Evolutionary conservation across 148 eudicot genomes (phyloP).

Genomic region (Dysphania ambrosioides): DNA sequence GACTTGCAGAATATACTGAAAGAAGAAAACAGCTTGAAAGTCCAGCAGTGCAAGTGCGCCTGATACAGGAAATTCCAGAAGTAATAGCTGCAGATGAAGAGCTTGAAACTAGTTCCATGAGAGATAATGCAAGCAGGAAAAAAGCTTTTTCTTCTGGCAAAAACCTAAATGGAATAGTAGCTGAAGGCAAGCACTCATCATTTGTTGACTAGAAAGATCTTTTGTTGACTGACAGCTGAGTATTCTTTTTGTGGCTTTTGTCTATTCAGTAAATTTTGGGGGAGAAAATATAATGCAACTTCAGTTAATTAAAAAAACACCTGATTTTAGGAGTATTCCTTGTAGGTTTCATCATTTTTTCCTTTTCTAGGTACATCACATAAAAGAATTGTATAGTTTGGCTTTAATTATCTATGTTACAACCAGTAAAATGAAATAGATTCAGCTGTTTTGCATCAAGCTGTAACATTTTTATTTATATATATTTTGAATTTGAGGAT

Average conservation of each 20-base stretch:
- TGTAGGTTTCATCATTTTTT: neutral
- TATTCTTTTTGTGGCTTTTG: neutral
- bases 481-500: neutral
- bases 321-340: neutral
- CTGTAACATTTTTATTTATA: neutral
- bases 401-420: too few relatives aligned
- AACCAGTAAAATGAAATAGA: neutral
- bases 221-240: neutral
- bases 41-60: conserved; percentile 28
- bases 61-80: conserved; percentile 30
- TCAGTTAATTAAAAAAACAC: too few relatives aligned
- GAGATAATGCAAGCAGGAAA: conserved; percentile 8
- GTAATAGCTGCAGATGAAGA: conserved; percentile 24
- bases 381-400: neutral
- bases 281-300: neutral
- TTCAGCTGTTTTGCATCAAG: neutral
- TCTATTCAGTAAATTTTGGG: neutral
- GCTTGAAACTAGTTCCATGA: neutral
- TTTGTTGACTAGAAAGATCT: neutral
- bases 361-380: neutral
- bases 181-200: conserved; percentile 19
- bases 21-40: conserved; percentile 26
- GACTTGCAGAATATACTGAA: conserved; percentile 23
- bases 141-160: neutral
- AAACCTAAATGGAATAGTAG: conserved; percentile 5